Base-by-base conservation (phyloP, 148 eudicot species). In the Bassia scoparia region DNA sequence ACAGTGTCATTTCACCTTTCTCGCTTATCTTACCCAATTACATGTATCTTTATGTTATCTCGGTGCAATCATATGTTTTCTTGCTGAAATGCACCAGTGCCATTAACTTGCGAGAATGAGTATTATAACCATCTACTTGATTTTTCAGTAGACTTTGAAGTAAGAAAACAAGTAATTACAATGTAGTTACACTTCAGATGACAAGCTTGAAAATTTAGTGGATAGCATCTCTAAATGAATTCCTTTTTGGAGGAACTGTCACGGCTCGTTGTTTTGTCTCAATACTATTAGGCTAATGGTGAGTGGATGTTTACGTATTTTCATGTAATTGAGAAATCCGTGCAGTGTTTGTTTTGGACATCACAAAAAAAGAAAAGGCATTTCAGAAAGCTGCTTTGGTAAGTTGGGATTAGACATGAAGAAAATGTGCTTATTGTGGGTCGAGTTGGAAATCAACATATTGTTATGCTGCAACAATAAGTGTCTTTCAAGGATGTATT, bases 361-460 rank as follows among this genome's bases (percentile, higher is more conserved):
- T 67, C 52, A 16, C 78, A 1, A 48, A 77, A 69, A 75, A 71
- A 58, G 72, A 33, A 13, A 63, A 72, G 55, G 63, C 59, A 24
- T 78, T 82, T 72, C 52, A 71, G 55, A 81, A 82, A 46, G 64
- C 65, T 0, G 52, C 60, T 27, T 63, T n/a, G n/a, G 37, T 16
- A 53, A 54, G 13, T 46, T 73, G 29, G 49, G 53, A 7, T 17
- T 70, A 44, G 2, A 30, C 23, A 29, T 48, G 14, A 61, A 27
- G 21, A 76, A 70, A 35, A 58, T 77, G 14, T 17, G 46, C 60
- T 63, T 53, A 77, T 62, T 34, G 35, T 59, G 48, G 18, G 33
- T 63, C 67, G 16, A 46, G 70, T n/a, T 82, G 85, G 77, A 75
- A 68, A 14, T 74, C 79, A 15, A 82, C 74, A 1, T 82, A 27